These are phyloP conservation scores for Sarocladium brachiariae DNA, from an alignment of 2,329 filamentous ascomycete species.

Conservation along the genomic window DNA sequence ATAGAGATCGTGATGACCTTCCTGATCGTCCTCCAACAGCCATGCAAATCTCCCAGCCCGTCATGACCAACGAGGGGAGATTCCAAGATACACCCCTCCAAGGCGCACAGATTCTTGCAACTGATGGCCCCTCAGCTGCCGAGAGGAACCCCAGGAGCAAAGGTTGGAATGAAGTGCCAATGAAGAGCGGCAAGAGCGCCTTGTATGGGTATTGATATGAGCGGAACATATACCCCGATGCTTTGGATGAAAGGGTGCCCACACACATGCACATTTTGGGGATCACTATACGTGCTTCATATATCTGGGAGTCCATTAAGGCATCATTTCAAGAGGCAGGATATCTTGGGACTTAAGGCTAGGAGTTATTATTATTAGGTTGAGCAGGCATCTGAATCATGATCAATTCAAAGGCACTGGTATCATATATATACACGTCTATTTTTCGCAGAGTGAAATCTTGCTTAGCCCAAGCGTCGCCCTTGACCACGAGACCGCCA, in stretches of 20 bases:
- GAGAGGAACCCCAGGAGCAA: conserved; percentile 7
- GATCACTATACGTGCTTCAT: too few species aligned
- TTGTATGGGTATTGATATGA: conserved; percentile 23
- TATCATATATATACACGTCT: neutral
- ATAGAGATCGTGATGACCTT: conserved; percentile 19
- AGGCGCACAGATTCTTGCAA: conserved; percentile 11
- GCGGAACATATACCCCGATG: neutral
- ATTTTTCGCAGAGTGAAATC: neutral
- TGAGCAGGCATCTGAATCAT: conserved; percentile 2
- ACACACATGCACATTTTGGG: too few species aligned
- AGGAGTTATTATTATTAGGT: neutral
- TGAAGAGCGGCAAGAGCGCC: conserved; percentile 28
- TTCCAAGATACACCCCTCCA: conserved; percentile 20
- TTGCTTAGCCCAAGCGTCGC: conserved; percentile 48
- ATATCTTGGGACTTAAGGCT: neutral
- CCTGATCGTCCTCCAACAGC: conserved; percentile 9
- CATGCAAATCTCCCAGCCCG: conserved; percentile 25
- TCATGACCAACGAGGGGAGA: conserved; percentile 18
- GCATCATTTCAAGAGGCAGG: neutral
- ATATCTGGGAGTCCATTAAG: neutral
- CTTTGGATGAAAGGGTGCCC: too few species aligned
- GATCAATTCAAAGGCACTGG: conserved; percentile 1
- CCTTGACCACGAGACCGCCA: conserved; percentile 60
- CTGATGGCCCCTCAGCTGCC: neutral
- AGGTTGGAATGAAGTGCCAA: conserved; percentile 22